Conservation (phyloP, 2,329 filamentous ascomycete genomes). For the Corniculantispora saksenae region DNA sequence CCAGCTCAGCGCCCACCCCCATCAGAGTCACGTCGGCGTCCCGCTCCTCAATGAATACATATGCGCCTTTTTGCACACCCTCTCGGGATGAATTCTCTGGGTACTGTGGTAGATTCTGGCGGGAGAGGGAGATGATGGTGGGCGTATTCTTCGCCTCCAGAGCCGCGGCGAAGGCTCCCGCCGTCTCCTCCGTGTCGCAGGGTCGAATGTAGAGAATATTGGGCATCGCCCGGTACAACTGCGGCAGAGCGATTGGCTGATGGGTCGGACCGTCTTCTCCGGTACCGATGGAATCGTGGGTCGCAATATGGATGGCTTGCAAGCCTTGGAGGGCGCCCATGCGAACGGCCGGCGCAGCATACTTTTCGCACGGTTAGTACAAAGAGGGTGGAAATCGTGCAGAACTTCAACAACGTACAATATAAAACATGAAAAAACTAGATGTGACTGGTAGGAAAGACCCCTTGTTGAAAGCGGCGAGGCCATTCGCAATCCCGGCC, state of each 20-base stretch:
- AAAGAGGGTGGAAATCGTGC: no score
- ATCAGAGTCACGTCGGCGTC: slow-evolving; percentile 48
- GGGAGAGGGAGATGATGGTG: slow-evolving; percentile 50
- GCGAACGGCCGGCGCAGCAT: slow-evolving; percentile 58
- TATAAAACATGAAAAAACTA: slow-evolving; percentile 65
- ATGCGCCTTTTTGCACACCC: slow-evolving; percentile 46
- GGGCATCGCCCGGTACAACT: slow-evolving; percentile 63
- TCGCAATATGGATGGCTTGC: slow-evolving; percentile 60
- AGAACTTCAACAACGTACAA: slow-evolving; percentile 28
- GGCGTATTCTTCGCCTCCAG: slow-evolving; percentile 43
- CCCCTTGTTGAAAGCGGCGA: slow-evolving; percentile 57
- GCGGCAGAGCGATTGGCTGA: slow-evolving; percentile 59
- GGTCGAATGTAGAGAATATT: slow-evolving; percentile 63
- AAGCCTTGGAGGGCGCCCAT: slow-evolving; percentile 60
- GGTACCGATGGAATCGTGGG: slow-evolving; percentile 61
- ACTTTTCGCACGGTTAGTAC: slow-evolving; percentile 27
- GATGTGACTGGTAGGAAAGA: slow-evolving; percentile 60
- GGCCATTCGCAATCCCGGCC: slow-evolving; percentile 57
- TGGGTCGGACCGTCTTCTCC: slow-evolving; percentile 65
- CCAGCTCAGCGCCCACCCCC: slow-evolving; percentile 40
- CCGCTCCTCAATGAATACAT: slow-evolving; percentile 45
- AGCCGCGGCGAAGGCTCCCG: slow-evolving; percentile 54
- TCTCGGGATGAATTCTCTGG: slow-evolving; percentile 40
- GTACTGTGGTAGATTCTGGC: slow-evolving; percentile 45
- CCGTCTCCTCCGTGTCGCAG: slow-evolving; percentile 58